phyloP scores from a whole-genome alignment of 2,329 filamentous ascomycete genomes.

The Colletotrichum spinosum region DNA sequence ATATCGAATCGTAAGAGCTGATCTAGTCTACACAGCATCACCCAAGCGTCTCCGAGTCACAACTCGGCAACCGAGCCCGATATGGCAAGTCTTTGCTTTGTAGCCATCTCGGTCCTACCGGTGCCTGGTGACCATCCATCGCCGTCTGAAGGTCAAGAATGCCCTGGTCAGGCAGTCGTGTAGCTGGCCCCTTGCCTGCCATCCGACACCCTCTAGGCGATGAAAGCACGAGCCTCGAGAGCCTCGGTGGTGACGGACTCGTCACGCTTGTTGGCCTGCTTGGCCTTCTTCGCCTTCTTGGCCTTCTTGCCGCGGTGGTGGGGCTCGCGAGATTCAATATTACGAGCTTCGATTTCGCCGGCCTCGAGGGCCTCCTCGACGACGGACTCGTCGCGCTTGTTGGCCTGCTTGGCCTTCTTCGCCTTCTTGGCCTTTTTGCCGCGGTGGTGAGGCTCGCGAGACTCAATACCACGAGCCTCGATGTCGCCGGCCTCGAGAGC shows the following conservation, averaged over 20 bases:
- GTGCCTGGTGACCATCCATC: neutral
- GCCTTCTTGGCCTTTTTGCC: constrained; percentile 35
- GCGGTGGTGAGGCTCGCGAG: constrained; percentile 38
- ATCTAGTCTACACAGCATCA: constrained; percentile 25
- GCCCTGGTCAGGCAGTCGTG: constrained; percentile 14
- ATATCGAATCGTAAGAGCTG: constrained; percentile 24
- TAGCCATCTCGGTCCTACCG: constrained; percentile 17
- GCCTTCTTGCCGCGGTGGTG: constrained; percentile 30
- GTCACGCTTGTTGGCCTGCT: too few relatives aligned
- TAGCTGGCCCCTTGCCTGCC: constrained; percentile 24
- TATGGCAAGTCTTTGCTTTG: constrained; percentile 12
- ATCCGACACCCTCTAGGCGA: constrained; percentile 21
- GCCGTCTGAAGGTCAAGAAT: constrained; percentile 13
- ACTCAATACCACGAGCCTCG: constrained; percentile 37
- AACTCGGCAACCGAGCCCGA: constrained; percentile 21
- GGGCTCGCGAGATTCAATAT: constrained; percentile 13
- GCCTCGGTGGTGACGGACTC: constrained; percentile 1
- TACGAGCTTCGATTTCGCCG: constrained; percentile 22
- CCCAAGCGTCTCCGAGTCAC: constrained; percentile 11
- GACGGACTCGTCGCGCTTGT: constrained; percentile 17
- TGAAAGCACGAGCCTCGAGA: constrained; percentile 28
- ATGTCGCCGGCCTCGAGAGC: constrained; percentile 18
- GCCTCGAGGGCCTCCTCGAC: constrained; percentile 25
- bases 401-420: constrained; percentile 15
- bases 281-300: neutral